Evolutionary conservation across 345 rosid species (phyloP).

Genomic region (Citrus sp.): DNA sequence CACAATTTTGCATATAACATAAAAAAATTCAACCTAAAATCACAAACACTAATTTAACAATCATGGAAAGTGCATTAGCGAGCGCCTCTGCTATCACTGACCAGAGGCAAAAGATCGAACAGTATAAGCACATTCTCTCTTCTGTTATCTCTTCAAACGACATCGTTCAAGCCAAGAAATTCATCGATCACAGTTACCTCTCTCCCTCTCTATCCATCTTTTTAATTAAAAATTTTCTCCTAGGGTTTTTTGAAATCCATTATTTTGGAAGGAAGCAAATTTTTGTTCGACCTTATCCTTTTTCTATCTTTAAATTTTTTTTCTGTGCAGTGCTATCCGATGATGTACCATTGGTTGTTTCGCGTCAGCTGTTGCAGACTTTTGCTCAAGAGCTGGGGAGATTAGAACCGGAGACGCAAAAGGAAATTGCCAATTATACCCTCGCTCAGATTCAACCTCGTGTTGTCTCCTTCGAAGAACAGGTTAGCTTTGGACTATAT

Average conservation of each 20-base stretch:
- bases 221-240: background rate
- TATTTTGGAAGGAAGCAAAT: background rate
- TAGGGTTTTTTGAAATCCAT: slow-evolving; percentile 5
- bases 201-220: background rate
- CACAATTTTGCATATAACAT: background rate
- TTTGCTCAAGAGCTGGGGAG: slow-evolving; percentile 85
- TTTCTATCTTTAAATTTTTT: background rate
- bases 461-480: slow-evolving; percentile 97
- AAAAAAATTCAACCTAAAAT: background rate
- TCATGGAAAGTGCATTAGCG: slow-evolving; percentile 75
- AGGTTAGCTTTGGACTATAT: slow-evolving; percentile 40
- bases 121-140: slow-evolving; percentile 87
- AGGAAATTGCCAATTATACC: slow-evolving; percentile 85
- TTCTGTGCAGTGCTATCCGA: slow-evolving; percentile 73
- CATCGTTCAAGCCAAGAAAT: slow-evolving; percentile 70
- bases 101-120: slow-evolving; percentile 99
- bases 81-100: slow-evolving; percentile 73
- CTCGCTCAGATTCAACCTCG: slow-evolving; percentile 97
- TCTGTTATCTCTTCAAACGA: slow-evolving; percentile 83
- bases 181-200: slow-evolving; percentile 75
- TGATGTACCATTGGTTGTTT: slow-evolving; percentile 86
- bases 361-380: slow-evolving; percentile 89
- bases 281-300: background rate
- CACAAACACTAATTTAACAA: slow-evolving; percentile 12
- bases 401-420: slow-evolving; percentile 73